Evolutionary conservation across 768 basidiomycete species (phyloP).

Genomic region (Amanita phalloides): DNA sequence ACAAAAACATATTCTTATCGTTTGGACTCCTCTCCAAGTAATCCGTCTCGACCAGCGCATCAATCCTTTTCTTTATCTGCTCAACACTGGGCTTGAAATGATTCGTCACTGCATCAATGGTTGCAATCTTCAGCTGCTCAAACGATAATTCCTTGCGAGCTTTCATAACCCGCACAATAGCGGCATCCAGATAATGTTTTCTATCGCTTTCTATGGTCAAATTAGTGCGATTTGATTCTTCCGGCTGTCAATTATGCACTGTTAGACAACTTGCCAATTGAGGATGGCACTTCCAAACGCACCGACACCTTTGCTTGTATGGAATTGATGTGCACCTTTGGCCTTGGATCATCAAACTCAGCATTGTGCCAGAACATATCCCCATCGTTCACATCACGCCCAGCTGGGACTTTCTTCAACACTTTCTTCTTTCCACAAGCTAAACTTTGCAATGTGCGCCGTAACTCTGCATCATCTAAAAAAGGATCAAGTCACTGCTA

Average conservation of each 20-base stretch:
- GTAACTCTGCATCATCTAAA: slow-evolving; percentile 60
- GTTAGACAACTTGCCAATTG: not conserved
- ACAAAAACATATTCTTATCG: slow-evolving; percentile 63
- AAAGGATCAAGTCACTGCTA: not conserved
- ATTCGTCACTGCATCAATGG: slow-evolving; percentile 77
- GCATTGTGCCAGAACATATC: slow-evolving; percentile 80
- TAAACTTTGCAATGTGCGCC: slow-evolving; percentile 84
- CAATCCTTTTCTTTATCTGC: slow-evolving; percentile 79
- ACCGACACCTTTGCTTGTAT: slow-evolving; percentile 93
- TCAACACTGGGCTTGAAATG: slow-evolving; percentile 82
- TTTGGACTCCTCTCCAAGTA: slow-evolving; percentile 72
- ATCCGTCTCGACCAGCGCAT: slow-evolving; percentile 74
- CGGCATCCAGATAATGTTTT: slow-evolving; percentile 79
- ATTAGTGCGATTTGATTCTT: slow-evolving; percentile 79
- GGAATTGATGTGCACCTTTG: slow-evolving; percentile 87
- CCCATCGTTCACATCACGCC: slow-evolving; percentile 63
- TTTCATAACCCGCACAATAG: slow-evolving; percentile 97
- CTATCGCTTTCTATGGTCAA: slow-evolving; percentile 81
- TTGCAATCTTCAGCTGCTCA: slow-evolving; percentile 70
- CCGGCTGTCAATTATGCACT: slow-evolving; percentile 37
- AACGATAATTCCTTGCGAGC: slow-evolving; percentile 75
- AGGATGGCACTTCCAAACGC: slow-evolving; percentile 1
- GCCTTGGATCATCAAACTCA: slow-evolving; percentile 67
- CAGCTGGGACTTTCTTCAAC: slow-evolving; percentile 66
- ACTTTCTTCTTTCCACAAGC: slow-evolving; percentile 89